Base-by-base conservation (phyloP, 2,329 filamentous ascomycete genomes). In the Ascochyta lentis region DNA sequence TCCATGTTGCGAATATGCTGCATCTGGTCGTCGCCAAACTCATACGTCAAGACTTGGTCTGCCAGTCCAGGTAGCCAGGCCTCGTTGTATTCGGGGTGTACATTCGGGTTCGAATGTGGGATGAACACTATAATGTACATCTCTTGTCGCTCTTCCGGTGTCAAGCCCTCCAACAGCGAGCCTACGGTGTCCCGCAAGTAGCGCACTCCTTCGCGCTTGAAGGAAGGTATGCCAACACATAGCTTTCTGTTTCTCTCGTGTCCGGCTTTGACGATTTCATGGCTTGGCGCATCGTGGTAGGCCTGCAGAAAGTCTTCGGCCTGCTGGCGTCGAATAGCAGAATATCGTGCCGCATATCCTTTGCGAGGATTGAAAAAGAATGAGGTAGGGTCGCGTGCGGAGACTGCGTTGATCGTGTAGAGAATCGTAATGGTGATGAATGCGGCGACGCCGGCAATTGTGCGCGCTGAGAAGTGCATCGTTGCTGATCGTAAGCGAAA, bases 61-160 rank as follows among this genome's bases (percentile, higher is more conserved):
- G 72, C 61, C 9, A 80, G 59, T 5, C 68, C 67, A 13, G 66
- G 56, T 3, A 79, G 65, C 79, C 80, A 81, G n/a, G 69, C 54
- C 51, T 78, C 73, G 10, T 65, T 58, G 51, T 76, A 80, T 2
- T 75, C 72, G 1, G 77, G 76, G 58, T 82, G 79, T 9, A 61
- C 45, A 1, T 61, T 59, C 0, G 79, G 78, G 34, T 79, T 72
- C 0, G 74, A 72, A 56, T 81, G 78, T 2, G 78, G 74, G 39
- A 82, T 75, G 43, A 81, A 78, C 5, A 80, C 67, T 6, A 77
- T 71, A 19, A 82, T 54, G 56, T 78, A 70, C 22, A 81, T 73
- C 26, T 76, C 68, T 7, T 67, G 65, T 10, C 80, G 68, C 60
- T 82, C 80, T 15, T 70, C 59, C 10, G 67, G 63, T n/a, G 69